Conservation (phyloP, 805 yeast species). For the Candida silvicultrix region DNA sequence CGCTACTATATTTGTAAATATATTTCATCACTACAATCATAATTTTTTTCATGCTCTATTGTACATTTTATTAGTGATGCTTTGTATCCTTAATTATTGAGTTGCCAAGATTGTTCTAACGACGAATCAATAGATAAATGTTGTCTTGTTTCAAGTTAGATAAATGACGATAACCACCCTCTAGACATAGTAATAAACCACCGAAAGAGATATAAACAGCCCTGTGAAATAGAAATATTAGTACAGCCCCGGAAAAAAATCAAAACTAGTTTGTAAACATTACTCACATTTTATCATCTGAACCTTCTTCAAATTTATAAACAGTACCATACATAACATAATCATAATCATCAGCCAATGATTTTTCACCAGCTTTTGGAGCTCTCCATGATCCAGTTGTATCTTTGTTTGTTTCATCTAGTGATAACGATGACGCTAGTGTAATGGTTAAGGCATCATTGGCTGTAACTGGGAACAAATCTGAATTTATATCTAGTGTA, state of each 20-base stretch:
- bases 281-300: slow-evolving; percentile 40
- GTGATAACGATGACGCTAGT: slow-evolving; percentile 65
- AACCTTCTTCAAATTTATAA: slow-evolving; percentile 89
- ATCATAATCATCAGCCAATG: slow-evolving; percentile 94
- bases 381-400: slow-evolving; percentile 41
- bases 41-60: background rate
- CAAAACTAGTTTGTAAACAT: too few relatives aligned
- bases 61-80: background rate
- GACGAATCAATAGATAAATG: slow-evolving; percentile 83
- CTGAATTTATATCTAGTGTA: slow-evolving; percentile 86
- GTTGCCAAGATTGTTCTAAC: slow-evolving; percentile 17
- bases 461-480: slow-evolving; percentile 76
- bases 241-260: too few relatives aligned
- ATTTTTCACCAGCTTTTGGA: slow-evolving; percentile 75
- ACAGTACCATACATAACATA: slow-evolving; percentile 98
- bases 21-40: background rate
- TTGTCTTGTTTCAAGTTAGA: slow-evolving; percentile 90
- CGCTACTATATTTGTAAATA: too few relatives aligned
- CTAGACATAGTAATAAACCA: slow-evolving; percentile 87
- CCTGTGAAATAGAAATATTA: slow-evolving; percentile 22
- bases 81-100: background rate
- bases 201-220: slow-evolving; percentile 95
- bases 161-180: slow-evolving; percentile 89
- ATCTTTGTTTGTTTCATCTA: slow-evolving; percentile 42
- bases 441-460: slow-evolving; percentile 82